Conservation (phyloP, 768 basidiomycete genomes). For the Leccinellum albellum region DNA sequence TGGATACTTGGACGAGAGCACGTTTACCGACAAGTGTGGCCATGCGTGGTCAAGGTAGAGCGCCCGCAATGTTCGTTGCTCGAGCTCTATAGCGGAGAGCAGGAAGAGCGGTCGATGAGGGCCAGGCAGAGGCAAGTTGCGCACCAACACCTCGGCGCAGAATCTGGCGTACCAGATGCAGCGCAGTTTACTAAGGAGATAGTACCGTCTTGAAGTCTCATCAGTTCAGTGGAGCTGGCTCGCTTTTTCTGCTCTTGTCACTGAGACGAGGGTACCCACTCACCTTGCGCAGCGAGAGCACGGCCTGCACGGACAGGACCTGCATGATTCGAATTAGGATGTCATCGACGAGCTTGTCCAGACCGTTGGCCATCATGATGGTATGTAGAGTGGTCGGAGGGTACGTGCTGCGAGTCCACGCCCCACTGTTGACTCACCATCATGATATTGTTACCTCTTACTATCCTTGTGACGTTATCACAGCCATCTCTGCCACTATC, state of each 20-base stretch:
- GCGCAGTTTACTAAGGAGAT: conserved; percentile 23
- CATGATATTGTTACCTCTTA: no score
- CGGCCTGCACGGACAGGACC: conserved; percentile 7
- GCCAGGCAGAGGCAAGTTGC: conserved; percentile 21
- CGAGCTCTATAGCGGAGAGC: conserved; percentile 23
- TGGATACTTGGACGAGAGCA: conserved; percentile 6
- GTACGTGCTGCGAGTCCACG: no score
- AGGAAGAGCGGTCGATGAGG: conserved; percentile 2
- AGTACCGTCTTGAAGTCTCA: conserved; percentile 29
- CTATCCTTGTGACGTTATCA: no score
- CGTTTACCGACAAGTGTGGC: conserved; percentile 16
- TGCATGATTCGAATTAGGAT: conserved; percentile 21
- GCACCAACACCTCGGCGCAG: conserved; percentile 20
- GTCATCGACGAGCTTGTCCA: conserved; percentile 28
- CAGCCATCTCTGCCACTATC: no score
- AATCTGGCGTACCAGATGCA: conserved; percentile 24
- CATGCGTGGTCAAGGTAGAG: conserved; percentile 22
- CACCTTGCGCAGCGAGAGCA: conserved; percentile 24
- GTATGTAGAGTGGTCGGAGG: neutral
- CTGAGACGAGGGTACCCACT: neutral
- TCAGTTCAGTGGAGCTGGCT: neutral
- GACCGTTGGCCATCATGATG: conserved; percentile 7
- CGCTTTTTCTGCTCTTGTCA: neutral
- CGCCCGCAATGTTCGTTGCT: conserved; percentile 27
- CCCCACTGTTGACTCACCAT: no score